Percentiles rank a stretch among this genome's conserved stretches.
Evolutionary conservation across 331 rosid species (phyloP).

Genomic region (Erythrophleum ivorense): DNA sequence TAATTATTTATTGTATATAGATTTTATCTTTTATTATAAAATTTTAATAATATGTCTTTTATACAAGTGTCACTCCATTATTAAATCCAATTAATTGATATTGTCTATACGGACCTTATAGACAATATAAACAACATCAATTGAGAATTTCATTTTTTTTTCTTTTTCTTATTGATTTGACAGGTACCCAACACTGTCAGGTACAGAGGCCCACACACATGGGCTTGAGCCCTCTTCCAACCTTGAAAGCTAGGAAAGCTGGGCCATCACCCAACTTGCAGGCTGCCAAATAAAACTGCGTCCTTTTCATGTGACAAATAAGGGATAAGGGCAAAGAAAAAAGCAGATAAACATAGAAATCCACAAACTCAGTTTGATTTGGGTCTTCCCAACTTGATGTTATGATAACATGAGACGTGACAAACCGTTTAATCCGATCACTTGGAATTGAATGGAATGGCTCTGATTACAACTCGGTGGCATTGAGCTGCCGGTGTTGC

Average conservation of each 20-base stretch:
- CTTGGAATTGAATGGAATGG: constrained; percentile 73
- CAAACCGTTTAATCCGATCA: constrained; percentile 38
- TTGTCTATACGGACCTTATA: too few species aligned
- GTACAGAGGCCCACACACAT: constrained; percentile 41
- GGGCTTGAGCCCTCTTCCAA: constrained; percentile 43
- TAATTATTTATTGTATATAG: too few species aligned
- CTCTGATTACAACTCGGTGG: constrained; percentile 66
- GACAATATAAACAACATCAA: too few species aligned
- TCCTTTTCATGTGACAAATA: constrained; percentile 38
- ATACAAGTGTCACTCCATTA: too few species aligned
- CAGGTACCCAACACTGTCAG: constrained; percentile 44
- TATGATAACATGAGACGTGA: neutral
- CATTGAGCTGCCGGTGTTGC: constrained; percentile 70
- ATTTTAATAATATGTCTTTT: too few species aligned
- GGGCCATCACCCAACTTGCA: constrained; percentile 42
- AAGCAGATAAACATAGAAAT: constrained; percentile 15
- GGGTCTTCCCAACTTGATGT: constrained; percentile 5
- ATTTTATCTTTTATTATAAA: too few species aligned
- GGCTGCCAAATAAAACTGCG: constrained; percentile 31
- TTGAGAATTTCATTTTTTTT: neutral
- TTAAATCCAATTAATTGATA: too few species aligned
- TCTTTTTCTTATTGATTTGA: constrained; percentile 27
- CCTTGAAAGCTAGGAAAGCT: constrained; percentile 46
- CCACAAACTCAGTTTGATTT: constrained; percentile 41
- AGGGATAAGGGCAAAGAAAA: neutral